Conservation (phyloP, 495 filamentous ascomycete species). For the Podospora fimiseda region DNA sequence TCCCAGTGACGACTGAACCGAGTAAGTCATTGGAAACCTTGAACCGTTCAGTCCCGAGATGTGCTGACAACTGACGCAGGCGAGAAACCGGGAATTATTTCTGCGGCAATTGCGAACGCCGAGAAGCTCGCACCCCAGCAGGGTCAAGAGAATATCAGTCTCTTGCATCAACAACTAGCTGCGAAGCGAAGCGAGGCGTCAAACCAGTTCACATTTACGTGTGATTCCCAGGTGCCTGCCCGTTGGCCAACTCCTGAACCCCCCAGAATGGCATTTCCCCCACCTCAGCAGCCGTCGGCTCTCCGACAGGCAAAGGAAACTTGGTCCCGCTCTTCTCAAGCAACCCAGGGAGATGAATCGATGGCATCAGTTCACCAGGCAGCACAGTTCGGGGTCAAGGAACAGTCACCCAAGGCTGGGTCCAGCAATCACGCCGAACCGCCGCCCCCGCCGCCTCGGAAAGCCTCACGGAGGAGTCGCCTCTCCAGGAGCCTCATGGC, state of each 20-base stretch:
- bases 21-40: constrained; percentile 45
- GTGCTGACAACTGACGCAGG: constrained; percentile 13
- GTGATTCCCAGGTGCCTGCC: constrained; percentile 53
- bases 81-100: constrained; percentile 74
- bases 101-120: constrained; percentile 79
- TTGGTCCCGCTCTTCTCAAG: constrained; percentile 11
- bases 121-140: constrained; percentile 58
- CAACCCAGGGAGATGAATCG: constrained; percentile 6
- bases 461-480: constrained; percentile 19
- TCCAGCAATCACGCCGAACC: background rate
- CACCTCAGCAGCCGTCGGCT: constrained; percentile 3
- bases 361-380: background rate
- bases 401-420: constrained; percentile 6
- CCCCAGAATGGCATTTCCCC: constrained; percentile 7
- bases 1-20: constrained; percentile 34
- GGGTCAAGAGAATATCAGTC: constrained; percentile 67
- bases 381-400: constrained; percentile 6
- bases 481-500: no score
- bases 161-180: constrained; percentile 62
- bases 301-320: constrained; percentile 12
- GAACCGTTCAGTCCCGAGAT: no score
- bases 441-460: constrained; percentile 8
- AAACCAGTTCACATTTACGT: constrained; percentile 88
- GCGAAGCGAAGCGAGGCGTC: constrained; percentile 56
- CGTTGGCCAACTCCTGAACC: constrained; percentile 41